These are phyloP conservation scores for Thozetella sp. DNA, from an alignment of 495 filamentous ascomycete genomes.

Conservation along the genomic window DNA sequence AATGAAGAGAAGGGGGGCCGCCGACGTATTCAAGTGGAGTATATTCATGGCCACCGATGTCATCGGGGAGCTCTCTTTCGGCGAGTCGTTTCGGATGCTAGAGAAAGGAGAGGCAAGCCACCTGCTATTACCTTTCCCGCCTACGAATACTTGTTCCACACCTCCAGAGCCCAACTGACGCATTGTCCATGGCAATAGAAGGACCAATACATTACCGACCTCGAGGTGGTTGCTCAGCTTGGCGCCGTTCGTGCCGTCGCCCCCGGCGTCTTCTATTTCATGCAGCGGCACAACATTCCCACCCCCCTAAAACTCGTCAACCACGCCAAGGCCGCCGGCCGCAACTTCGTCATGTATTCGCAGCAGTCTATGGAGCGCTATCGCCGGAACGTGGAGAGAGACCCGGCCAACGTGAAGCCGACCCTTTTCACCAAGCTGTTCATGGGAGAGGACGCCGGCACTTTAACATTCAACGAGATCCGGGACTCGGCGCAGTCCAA, in stretches of 20 bases:
- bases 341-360: constrained; percentile 31
- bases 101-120: constrained; percentile 45
- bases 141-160: constrained; percentile 10
- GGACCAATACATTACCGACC: constrained; percentile 40
- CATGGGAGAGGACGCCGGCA: constrained; percentile 34
- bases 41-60: constrained; percentile 58
- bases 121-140: neutral
- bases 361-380: constrained; percentile 41
- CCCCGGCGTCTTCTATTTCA: constrained; percentile 25
- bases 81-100: constrained; percentile 54
- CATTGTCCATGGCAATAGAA: constrained; percentile 32
- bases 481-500: constrained; percentile 38
- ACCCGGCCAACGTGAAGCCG: constrained; percentile 33
- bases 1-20: constrained; percentile 20
- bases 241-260: constrained; percentile 34
- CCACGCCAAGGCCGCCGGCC: neutral
- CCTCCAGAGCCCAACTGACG: too few species aligned
- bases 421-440: constrained; percentile 51
- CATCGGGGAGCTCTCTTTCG: constrained; percentile 55
- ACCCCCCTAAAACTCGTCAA: constrained; percentile 1
- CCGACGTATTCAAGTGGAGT: constrained; percentile 59
- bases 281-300: constrained; percentile 1
- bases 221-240: constrained; percentile 28
- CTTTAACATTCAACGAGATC: constrained; percentile 39
- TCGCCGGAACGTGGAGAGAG: constrained; percentile 34